Percentiles rank a stretch among this genome's conserved stretches.
phyloP scores from a whole-genome alignment of 768 basidiomycete genomes.

The Botryobasidium botryosum region DNA sequence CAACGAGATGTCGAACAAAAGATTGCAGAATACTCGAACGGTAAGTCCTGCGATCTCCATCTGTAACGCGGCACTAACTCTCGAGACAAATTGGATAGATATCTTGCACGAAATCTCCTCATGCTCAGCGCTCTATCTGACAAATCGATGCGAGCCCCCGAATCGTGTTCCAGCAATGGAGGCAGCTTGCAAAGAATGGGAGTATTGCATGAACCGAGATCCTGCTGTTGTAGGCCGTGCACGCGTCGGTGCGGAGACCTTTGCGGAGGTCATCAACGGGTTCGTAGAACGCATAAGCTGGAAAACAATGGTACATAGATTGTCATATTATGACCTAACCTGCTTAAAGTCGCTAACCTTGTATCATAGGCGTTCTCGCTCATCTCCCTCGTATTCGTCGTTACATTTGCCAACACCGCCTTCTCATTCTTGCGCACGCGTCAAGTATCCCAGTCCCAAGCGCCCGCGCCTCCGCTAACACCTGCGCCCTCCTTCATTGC shows the following conservation, averaged over 20 bases:
- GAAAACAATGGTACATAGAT: conserved; percentile 69
- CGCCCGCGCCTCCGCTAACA: too few species aligned
- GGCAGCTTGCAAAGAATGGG: conserved; percentile 76
- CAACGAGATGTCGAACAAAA: conserved; percentile 79
- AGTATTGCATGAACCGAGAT: conserved; percentile 89
- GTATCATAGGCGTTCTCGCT: conserved; percentile 1
- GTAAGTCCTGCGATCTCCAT: conserved; percentile 27
- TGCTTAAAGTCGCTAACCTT: neutral
- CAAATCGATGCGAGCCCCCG: conserved; percentile 56
- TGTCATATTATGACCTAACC: neutral
- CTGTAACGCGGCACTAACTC: conserved; percentile 7
- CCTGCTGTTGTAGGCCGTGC: conserved; percentile 79
- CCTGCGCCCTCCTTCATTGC: too few species aligned
- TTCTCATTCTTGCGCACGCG: too few species aligned
- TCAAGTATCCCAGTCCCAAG: too few species aligned
- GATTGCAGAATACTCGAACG: conserved; percentile 76
- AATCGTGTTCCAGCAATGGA: conserved; percentile 77
- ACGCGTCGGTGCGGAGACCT: conserved; percentile 80
- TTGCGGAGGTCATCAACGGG: conserved; percentile 90
- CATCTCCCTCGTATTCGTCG: neutral
- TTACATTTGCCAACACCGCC: neutral
- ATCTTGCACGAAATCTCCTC: conserved; percentile 84
- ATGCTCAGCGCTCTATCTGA: conserved; percentile 64
- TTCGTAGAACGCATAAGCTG: conserved; percentile 96
- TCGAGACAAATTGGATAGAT: conserved; percentile 29